phyloP scores from a whole-genome alignment of 2,329 filamentous ascomycete genomes.

The Penicillium fuscoglaucum region DNA sequence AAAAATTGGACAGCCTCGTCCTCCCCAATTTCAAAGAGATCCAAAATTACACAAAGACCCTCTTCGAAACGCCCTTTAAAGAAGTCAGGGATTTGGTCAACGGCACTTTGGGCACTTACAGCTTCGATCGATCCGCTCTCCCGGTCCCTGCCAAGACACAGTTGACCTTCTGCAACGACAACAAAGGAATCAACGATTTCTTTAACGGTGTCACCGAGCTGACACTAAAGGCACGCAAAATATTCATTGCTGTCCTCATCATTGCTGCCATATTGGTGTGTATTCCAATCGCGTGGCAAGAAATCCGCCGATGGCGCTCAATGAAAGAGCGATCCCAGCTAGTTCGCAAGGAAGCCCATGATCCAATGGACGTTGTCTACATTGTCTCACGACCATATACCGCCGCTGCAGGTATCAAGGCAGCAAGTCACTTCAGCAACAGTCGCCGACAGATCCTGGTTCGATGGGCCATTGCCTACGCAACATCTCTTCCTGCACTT shows the following conservation, averaged over 20 bases:
- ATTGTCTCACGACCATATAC: conserved; percentile 80
- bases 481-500: conserved; percentile 80
- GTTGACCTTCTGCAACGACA: conserved; percentile 84
- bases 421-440: conserved; percentile 64
- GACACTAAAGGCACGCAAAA: conserved; percentile 67
- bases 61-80: conserved; percentile 78
- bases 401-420: conserved; percentile 67
- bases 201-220: conserved; percentile 71
- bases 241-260: conserved; percentile 74
- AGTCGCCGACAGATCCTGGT: conserved; percentile 68
- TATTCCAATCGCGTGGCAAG: conserved; percentile 75
- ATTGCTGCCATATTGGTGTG: conserved; percentile 71
- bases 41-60: conserved; percentile 73
- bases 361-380: conserved; percentile 86
- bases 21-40: conserved; percentile 76
- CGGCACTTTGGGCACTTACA: conserved; percentile 68
- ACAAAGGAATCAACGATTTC: conserved; percentile 78
- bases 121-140: conserved; percentile 75
- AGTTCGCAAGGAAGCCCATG: conserved; percentile 65
- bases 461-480: conserved; percentile 83
- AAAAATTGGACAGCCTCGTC: conserved; percentile 73
- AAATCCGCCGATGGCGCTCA: conserved; percentile 73
- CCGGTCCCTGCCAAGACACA: conserved; percentile 80
- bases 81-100: conserved; percentile 74
- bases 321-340: conserved; percentile 70